These are phyloP conservation scores for Malus orientalis DNA, from an alignment of 306 rosid genomes.

Conservation along the genomic window DNA sequence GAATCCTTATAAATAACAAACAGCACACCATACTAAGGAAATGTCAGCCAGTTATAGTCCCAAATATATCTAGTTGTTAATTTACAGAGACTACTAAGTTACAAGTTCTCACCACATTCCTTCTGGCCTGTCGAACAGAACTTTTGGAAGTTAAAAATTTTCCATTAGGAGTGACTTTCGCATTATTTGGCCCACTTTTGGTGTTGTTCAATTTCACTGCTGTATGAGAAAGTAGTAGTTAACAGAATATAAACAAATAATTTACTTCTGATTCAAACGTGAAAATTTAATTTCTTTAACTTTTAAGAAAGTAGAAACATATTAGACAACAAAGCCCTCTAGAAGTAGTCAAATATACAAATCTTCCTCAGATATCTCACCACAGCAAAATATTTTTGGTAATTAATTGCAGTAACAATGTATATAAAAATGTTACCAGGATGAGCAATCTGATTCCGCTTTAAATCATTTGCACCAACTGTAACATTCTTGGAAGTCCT, in stretches of 20 bases:
- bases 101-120: constrained; percentile 51
- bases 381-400: not conserved
- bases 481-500: constrained; percentile 33
- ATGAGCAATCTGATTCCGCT: constrained; percentile 42
- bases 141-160: constrained; percentile 40
- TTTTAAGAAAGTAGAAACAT: not conserved
- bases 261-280: not conserved
- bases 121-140: constrained; percentile 36
- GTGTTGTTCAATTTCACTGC: constrained; percentile 23
- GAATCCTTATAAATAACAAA: constrained; percentile 12
- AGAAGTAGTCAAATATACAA: not conserved
- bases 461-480: constrained; percentile 28
- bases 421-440: constrained; percentile 22
- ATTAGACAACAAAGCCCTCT: not conserved
- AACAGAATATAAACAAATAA: not conserved
- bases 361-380: not conserved
- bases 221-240: constrained; percentile 21
- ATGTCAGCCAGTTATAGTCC: not conserved
- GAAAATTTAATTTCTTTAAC: not conserved
- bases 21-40: not conserved
- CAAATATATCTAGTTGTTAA: not conserved
- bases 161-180: constrained; percentile 28
- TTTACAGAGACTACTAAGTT: constrained; percentile 13
- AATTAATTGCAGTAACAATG: too few species aligned
- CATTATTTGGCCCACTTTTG: constrained; percentile 21